Evolutionary conservation across 1,284 basidiomycete species (phyloP), one percentile per base, ranked within the genome.

Genomic region (Naganishia sp.): DNA sequence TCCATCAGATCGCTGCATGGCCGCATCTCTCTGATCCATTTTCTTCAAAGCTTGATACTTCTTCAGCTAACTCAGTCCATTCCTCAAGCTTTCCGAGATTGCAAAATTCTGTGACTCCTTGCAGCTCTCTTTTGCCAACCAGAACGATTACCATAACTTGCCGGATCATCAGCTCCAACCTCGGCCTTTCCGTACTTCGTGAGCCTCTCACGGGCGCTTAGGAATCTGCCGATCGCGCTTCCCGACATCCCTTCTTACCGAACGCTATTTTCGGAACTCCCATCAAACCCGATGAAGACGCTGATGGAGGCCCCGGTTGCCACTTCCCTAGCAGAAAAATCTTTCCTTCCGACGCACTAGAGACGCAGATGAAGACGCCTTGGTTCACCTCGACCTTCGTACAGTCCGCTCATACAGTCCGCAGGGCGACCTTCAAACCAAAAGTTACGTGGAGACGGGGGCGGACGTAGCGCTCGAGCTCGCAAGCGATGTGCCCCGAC

Each of bases 281-380:
- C 59, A 43, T 31, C 39, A 52, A 61, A 61, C 23, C 59, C 59
- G 59, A 61, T 13, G 18, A 21, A 46, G 48, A 61, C 53, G 13
- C 59, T 46, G 59, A 61, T 13, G 31, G 36, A 46, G 48, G 3
- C 48, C 59, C 46, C 46, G 46, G 18, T 33, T 36, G 21, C 50
- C 16, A 36, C 11, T 53, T 9, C 13, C n/a, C 45, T n/a, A 48
- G n/a, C 45, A 48, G 45, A 15, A 11, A n/a, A 7, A 48, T 48
- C 2, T 48, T 15, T 48, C 45, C 18, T 18, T 9, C 45, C 18
- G 23, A 18, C 16, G 45, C 23, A 48, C n/a, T 48, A n/a, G 45
- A 48, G 10, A n/a, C 45, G 45, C 18, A 48, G 45, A 18, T 15
- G 15, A 48, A 48, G 18, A n/a, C n/a, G 36, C 36, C 36, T 39